Evolutionary conservation across 1,284 basidiomycete species (phyloP), one percentile per base, ranked within the genome.

Genomic region (Apiotrichum brassicae): DNA sequence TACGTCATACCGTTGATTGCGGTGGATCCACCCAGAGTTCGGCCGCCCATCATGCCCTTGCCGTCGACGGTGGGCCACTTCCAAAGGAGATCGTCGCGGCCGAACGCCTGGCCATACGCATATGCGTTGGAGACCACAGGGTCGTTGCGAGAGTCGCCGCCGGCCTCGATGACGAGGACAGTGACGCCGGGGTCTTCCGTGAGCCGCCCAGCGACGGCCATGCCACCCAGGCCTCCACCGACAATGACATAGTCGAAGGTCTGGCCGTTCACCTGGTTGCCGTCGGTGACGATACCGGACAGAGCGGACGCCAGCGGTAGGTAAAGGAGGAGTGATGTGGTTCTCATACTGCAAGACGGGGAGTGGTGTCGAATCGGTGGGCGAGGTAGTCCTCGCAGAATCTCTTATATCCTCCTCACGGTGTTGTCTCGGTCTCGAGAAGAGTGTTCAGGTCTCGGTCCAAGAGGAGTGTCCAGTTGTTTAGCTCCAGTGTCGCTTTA

Each of bases 1-100:
- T 80, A 82, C 9, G 59, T 55, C 33, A 58, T 46, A 12, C 59
- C 61, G 46, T 63, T 63, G 43, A 63, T 56, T 5, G 52, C 42
- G 13, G 59, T 59, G 26, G 51, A 55, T n/a, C 61, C 61, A n/a
- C 61, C 61, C 22, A 63, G 49, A 6, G 44, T 44, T 23, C 46
- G 47, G 23, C 51, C 51, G 23, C 51, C 51, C 22, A 53, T 50
- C 43, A 63, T 54, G 4, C 34, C 48, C 32, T 53, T 35, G 7
- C 59, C 59, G 44, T 59, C 48, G 7, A 20, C 18, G 9, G 53
- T 45, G 4, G 42, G 41, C 49, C 49, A 51, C 30, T 48, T 45
- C 60, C 60, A 62, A 18, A 53, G 49, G 11, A 62, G 46, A 13
- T 59, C 54, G 6, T 18, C 16, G 6, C 49, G 51, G 9, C 35